Conservation (phyloP, 495 filamentous ascomycete species). For the Jackrogersella minutella region DNA sequence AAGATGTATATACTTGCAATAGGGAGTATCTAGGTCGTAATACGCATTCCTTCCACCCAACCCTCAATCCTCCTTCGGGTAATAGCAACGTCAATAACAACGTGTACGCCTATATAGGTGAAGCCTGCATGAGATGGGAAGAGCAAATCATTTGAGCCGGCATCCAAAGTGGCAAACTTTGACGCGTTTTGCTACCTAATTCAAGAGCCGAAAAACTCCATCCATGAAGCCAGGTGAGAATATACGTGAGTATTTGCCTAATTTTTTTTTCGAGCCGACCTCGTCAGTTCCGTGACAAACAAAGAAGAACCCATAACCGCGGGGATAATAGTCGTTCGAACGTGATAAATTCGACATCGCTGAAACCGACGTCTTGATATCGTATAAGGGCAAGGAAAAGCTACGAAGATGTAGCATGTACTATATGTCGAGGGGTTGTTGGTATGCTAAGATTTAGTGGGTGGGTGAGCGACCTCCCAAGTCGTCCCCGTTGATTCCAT, state of each 20-base stretch:
- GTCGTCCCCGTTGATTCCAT: constrained; percentile 31
- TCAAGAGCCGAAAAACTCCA: constrained; percentile 42
- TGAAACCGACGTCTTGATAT: constrained; percentile 32
- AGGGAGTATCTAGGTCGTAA: constrained; percentile 44
- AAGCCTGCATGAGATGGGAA: constrained; percentile 29
- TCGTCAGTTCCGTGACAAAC: constrained; percentile 42
- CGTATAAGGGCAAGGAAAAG: constrained; percentile 26
- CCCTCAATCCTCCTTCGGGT: constrained; percentile 30
- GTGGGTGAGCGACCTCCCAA: constrained; percentile 14
- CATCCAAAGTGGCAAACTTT: constrained; percentile 33
- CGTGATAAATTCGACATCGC: constrained; percentile 22
- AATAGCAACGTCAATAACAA: constrained; percentile 32
- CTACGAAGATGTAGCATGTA: constrained; percentile 11
- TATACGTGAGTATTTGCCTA: constrained; percentile 39
- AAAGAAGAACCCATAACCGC: constrained; percentile 32
- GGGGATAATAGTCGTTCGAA: constrained; percentile 21
- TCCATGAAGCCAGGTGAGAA: constrained; percentile 40
- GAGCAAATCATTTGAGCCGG: constrained; percentile 26
- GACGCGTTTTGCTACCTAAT: constrained; percentile 29
- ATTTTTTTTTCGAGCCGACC: constrained; percentile 30
- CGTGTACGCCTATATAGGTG: no score
- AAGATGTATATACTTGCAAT: constrained; percentile 43
- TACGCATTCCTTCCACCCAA: constrained; percentile 30
- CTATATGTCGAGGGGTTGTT: no score
- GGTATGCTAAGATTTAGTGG: no score